These are phyloP conservation scores for Orobanche coerulescens DNA, from an alignment of 257 asterid species.

Conservation along the genomic window DNA sequence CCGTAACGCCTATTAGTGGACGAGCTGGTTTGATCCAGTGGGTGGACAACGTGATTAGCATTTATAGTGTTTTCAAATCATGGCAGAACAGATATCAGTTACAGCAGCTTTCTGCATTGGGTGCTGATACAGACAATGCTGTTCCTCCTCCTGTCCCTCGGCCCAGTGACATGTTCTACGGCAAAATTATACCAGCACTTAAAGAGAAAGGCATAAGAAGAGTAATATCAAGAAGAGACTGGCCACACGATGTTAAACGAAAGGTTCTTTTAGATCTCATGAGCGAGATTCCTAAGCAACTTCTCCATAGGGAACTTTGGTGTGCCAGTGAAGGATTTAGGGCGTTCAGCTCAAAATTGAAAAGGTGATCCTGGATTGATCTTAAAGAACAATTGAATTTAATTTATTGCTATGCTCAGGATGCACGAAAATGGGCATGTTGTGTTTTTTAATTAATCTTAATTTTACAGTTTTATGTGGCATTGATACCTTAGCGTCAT, in stretches of 20 bases:
- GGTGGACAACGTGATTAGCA: constrained; percentile 89
- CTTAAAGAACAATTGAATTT: constrained; percentile 5
- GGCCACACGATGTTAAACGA: constrained; percentile 97
- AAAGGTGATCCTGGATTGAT: constrained; percentile 46
- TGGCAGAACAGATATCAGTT: constrained; percentile 88
- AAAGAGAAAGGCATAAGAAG: constrained; percentile 96
- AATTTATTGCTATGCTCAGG: neutral
- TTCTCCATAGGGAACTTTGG: constrained; percentile 97
- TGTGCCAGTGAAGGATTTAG: constrained; percentile 96
- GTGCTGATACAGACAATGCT: constrained; percentile 48
- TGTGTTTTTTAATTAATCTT: too few species aligned
- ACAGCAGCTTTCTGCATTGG: constrained; percentile 56
- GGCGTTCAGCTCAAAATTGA: constrained; percentile 81
- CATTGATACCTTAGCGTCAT: too few species aligned
- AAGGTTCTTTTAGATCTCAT: constrained; percentile 90
- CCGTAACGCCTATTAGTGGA: constrained; percentile 97
- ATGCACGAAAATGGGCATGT: neutral
- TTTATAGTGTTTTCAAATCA: constrained; percentile 86
- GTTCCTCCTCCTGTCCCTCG: constrained; percentile 83
- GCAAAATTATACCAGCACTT: constrained; percentile 95
- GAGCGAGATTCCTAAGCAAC: constrained; percentile 92
- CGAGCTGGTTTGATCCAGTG: constrained; percentile 99
- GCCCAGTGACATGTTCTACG: constrained; percentile 98
- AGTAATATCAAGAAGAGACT: constrained; percentile 95
- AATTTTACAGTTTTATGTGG: too few species aligned